phyloP scores from a whole-genome alignment of 1,139 yeast genomes.

The Kodamaea sp. region DNA sequence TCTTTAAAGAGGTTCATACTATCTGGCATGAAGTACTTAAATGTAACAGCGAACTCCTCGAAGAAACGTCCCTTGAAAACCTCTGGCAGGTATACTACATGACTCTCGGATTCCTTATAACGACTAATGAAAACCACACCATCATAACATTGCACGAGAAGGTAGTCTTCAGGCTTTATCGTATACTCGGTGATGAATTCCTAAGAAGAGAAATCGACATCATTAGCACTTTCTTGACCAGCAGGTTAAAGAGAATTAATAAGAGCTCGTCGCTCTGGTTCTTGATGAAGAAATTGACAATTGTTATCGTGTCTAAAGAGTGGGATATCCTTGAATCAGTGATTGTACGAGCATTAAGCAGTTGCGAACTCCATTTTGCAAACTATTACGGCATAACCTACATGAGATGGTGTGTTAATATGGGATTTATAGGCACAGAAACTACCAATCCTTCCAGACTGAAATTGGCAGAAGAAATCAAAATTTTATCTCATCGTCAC shows the following conservation, averaged over 20 bases:
- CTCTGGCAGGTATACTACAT: slow-evolving; percentile 18
- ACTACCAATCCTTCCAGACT: background rate
- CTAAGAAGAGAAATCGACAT: slow-evolving; percentile 30
- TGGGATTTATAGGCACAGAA: slow-evolving; percentile 3
- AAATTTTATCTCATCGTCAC: slow-evolving; percentile 20
- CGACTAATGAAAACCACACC: slow-evolving; percentile 46
- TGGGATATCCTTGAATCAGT: slow-evolving; percentile 1
- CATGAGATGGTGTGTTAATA: slow-evolving; percentile 32
- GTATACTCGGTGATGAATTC: slow-evolving; percentile 12
- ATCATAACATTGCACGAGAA: slow-evolving; percentile 33
- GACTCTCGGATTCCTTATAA: slow-evolving; percentile 38
- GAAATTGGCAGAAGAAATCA: slow-evolving; percentile 8
- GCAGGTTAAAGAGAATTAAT: slow-evolving; percentile 39
- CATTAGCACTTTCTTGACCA: slow-evolving; percentile 32
- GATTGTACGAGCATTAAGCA: slow-evolving; percentile 25
- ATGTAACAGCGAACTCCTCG: background rate
- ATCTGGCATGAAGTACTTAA: slow-evolving; percentile 27
- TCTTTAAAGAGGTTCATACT: slow-evolving; percentile 38
- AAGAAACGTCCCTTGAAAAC: background rate
- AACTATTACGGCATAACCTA: slow-evolving; percentile 43
- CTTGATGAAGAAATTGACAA: slow-evolving; percentile 30
- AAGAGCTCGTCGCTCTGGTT: slow-evolving; percentile 47
- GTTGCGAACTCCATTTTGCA: slow-evolving; percentile 40
- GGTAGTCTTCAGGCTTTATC: slow-evolving; percentile 19
- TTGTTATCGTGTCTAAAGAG: slow-evolving; percentile 6